These are phyloP conservation scores for Silene uniflora DNA, from an alignment of 148 eudicot genomes.

Conservation along the genomic window DNA sequence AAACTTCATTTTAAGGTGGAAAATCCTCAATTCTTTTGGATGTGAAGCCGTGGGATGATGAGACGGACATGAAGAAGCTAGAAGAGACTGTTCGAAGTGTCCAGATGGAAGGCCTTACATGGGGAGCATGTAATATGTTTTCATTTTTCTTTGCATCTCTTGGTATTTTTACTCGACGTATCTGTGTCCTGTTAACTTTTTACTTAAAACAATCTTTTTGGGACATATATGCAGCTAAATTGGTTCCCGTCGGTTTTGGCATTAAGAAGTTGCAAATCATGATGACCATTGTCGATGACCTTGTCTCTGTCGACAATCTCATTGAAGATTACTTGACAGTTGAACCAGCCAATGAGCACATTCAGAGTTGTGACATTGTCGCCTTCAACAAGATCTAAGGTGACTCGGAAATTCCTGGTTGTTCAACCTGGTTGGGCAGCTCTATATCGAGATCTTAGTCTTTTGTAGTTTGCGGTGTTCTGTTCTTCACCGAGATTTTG, in stretches of 20 bases:
- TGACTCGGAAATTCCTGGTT: background rate
- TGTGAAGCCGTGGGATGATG: constrained; percentile 98
- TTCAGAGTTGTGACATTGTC: constrained; percentile 93
- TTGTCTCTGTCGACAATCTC: constrained; percentile 76
- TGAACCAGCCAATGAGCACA: constrained; percentile 74
- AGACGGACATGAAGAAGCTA: constrained; percentile 90
- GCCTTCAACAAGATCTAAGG: constrained; percentile 95
- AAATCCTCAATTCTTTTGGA: constrained; percentile 94
- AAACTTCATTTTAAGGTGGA: constrained; percentile 47
- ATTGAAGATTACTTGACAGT: constrained; percentile 69
- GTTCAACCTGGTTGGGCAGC: background rate
- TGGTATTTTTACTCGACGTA: too few species aligned
- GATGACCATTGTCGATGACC: constrained; percentile 92
- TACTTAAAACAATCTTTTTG: too few species aligned
- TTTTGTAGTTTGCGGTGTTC: background rate
- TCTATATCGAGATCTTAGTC: background rate
- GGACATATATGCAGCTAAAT: constrained; percentile 56
- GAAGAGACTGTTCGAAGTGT: constrained; percentile 91
- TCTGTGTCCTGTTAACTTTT: too few species aligned
- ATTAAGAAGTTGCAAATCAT: constrained; percentile 85
- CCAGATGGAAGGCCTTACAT: constrained; percentile 72
- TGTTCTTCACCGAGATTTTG: constrained; percentile 17
- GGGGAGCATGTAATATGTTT: constrained; percentile 85
- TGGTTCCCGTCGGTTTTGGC: constrained; percentile 87
- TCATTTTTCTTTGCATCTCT: too few species aligned